Percentiles rank a stretch among this genome's conserved stretches.
These are phyloP conservation scores for Santalum album DNA, from an alignment of 164 flowering plant genomes.

Conservation along the genomic window DNA sequence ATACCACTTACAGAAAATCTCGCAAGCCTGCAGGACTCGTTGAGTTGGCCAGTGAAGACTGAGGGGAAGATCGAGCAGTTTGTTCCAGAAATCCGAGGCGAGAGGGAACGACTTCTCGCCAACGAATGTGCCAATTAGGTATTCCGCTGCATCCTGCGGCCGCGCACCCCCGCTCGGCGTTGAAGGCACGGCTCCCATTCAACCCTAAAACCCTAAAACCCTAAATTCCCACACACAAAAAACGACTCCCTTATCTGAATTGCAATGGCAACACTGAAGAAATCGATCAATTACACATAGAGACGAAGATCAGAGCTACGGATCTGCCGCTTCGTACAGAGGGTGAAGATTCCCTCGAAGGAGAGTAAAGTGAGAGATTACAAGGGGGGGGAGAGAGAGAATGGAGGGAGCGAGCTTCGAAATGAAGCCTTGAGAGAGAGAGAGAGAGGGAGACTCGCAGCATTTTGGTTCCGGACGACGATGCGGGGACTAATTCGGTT, in stretches of 20 bases:
- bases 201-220: neutral
- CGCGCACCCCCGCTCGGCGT: conserved; percentile 43
- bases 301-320: neutral
- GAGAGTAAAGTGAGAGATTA: neutral
- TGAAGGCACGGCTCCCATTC: conserved; percentile 87
- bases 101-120: conserved; percentile 76
- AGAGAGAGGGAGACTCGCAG: neutral
- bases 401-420: neutral
- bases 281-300: too few species aligned
- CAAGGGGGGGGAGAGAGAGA: neutral
- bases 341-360: neutral
- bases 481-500: neutral
- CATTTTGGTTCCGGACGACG: neutral
- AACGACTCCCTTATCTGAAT: too few species aligned
- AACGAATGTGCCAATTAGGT: conserved; percentile 61
- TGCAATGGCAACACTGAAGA: too few species aligned
- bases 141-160: conserved; percentile 68
- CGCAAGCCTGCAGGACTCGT: conserved; percentile 64
- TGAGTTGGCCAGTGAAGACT: conserved; percentile 56
- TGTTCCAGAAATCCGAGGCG: conserved; percentile 80
- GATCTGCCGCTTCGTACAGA: neutral
- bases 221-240: too few species aligned
- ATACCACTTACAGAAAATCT: conserved; percentile 47
- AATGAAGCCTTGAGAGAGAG: neutral
- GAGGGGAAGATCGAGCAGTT: conserved; percentile 78